Conservation (phyloP, 2,329 filamentous ascomycete species). For the Cadophora sp. region DNA sequence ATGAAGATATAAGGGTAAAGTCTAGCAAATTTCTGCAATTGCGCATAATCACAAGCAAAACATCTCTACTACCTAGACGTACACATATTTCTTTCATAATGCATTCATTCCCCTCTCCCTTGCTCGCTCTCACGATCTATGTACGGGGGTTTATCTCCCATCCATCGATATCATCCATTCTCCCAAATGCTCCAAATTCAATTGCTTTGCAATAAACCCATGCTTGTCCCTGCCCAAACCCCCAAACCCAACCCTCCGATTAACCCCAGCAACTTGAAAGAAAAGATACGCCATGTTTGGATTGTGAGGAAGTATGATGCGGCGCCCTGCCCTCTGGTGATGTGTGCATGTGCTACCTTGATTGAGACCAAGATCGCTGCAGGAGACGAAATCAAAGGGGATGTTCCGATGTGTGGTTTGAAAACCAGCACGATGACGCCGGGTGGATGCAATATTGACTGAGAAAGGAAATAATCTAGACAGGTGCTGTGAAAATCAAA, state of each 20-base stretch:
- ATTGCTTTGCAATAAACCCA: background rate
- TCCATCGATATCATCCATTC: slow-evolving; percentile 1
- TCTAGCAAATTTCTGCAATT: background rate
- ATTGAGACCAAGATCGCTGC: background rate
- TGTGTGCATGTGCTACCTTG: background rate
- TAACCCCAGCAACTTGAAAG: slow-evolving; percentile 3
- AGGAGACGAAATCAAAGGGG: background rate
- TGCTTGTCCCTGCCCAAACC: background rate
- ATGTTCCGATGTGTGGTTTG: background rate
- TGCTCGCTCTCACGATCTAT: background rate
- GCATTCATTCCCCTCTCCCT: slow-evolving; percentile 15
- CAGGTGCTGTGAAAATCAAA: background rate
- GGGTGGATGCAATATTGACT: background rate
- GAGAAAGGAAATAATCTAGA: background rate
- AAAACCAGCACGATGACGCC: slow-evolving; percentile 3
- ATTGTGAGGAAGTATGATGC: background rate
- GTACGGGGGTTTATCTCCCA: background rate
- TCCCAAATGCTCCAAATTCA: slow-evolving; percentile 6
- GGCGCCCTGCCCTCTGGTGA: slow-evolving; percentile 1
- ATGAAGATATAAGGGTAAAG: too few relatives aligned
- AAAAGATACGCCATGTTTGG: slow-evolving; percentile 1
- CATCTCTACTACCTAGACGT: background rate
- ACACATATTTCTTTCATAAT: slow-evolving; percentile 16
- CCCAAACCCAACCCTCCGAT: background rate
- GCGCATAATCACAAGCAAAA: background rate